Conservation (phyloP, 495 filamentous ascomycete genomes). For the Penicillium herquei region DNA sequence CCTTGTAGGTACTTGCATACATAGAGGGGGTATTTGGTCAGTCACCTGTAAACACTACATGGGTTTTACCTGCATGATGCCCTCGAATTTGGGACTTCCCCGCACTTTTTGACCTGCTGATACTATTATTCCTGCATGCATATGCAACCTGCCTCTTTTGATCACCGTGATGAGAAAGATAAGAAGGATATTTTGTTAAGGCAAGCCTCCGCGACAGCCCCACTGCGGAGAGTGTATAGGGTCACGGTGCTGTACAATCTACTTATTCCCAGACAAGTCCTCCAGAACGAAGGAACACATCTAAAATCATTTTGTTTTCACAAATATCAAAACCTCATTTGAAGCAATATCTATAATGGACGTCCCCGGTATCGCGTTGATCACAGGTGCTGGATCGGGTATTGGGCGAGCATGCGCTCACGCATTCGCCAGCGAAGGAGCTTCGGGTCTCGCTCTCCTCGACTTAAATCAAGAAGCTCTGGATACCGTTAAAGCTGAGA, state of each 20-base stretch:
- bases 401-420: conserved; percentile 22
- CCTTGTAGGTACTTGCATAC: no score
- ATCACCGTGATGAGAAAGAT: no score
- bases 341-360: conserved; percentile 12
- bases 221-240: neutral
- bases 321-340: neutral
- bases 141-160: no score
- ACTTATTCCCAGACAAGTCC: neutral
- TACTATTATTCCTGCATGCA: no score
- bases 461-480: conserved; percentile 19
- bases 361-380: conserved; percentile 22
- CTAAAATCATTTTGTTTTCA: neutral
- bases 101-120: no score
- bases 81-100: no score
- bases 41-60: no score
- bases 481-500: conserved; percentile 14
- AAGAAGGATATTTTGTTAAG: neutral
- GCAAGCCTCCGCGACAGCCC: conserved; percentile 7
- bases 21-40: no score
- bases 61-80: no score
- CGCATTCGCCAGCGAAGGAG: conserved; percentile 19
- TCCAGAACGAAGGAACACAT: neutral
- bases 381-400: conserved; percentile 23
- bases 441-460: conserved; percentile 16
- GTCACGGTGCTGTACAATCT: neutral